A percentile compares a stretch with the other conserved stretches of the same genome.
phyloP scores from a whole-genome alignment of 257 asterid species.

The Anisodus tanguticus region DNA sequence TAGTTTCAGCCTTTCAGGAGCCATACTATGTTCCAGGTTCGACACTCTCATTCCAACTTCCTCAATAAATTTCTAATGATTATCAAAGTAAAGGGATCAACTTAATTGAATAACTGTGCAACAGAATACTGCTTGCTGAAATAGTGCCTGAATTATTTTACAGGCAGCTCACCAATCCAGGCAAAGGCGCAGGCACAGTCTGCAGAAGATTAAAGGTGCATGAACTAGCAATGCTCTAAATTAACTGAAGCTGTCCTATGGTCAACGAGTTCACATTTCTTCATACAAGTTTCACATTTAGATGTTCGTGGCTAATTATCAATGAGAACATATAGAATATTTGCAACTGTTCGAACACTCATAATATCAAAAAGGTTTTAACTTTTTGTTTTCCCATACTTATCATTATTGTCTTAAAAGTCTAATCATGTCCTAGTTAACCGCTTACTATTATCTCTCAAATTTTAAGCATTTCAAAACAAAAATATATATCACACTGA shows the following conservation, averaged over 20 bases:
- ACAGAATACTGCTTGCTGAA: constrained; percentile 2
- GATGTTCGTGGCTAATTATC: background rate
- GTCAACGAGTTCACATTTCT: too few relatives aligned
- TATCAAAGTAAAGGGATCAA: background rate
- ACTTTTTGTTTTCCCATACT: background rate
- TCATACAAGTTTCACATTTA: too few relatives aligned
- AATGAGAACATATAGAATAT: background rate
- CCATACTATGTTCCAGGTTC: background rate
- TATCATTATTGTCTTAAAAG: background rate
- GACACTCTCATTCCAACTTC: background rate
- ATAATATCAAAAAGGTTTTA: background rate
- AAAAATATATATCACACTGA: background rate
- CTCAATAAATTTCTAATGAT: background rate
- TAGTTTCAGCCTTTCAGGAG: background rate
- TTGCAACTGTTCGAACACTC: background rate
- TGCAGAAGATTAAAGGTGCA: background rate
- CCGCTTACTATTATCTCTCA: constrained; percentile 8
- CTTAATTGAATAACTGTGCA: background rate
- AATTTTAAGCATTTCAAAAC: background rate
- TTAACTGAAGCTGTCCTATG: background rate
- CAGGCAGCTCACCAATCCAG: background rate
- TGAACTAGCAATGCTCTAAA: background rate
- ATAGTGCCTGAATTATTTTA: background rate
- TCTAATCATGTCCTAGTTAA: background rate
- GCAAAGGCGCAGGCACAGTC: background rate